Conservation (phyloP, 768 basidiomycete genomes). For the Leccinum longicurvipes region DNA sequence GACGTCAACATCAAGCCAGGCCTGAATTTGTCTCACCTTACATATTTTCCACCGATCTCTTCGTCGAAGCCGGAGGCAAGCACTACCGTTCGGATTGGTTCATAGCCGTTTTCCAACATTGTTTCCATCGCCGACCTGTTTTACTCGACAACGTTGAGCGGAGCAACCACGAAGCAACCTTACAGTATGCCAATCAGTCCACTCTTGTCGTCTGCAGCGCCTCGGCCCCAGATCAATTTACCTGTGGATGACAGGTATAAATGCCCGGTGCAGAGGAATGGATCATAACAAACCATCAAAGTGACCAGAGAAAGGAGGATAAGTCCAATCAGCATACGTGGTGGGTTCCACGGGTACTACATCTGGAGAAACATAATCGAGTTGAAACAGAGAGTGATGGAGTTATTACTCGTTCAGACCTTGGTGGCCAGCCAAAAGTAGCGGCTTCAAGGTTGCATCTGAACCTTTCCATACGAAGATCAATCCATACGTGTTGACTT, state of each 20-base stretch:
- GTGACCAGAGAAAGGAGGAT: constrained; percentile 62
- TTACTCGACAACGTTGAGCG: not conserved
- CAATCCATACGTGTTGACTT: constrained; percentile 61
- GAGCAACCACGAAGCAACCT: not conserved
- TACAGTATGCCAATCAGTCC: constrained; percentile 68
- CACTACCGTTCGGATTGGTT: constrained; percentile 60
- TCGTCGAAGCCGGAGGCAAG: constrained; percentile 77
- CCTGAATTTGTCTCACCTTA: constrained; percentile 16
- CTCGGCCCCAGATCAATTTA: constrained; percentile 48
- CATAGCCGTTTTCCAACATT: constrained; percentile 58
- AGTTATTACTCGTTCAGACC: constrained; percentile 31
- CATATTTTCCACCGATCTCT: constrained; percentile 54
- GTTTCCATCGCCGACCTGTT: constrained; percentile 56
- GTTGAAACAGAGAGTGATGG: not conserved
- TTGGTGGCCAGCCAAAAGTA: constrained; percentile 53
- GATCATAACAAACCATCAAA: constrained; percentile 44
- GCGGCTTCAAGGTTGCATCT: constrained; percentile 47
- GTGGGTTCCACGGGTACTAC: constrained; percentile 64
- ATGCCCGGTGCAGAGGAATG: not conserved
- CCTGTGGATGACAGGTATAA: constrained; percentile 18
- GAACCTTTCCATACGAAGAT: constrained; percentile 58
- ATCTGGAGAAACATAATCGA: constrained; percentile 35
- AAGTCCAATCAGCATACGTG: constrained; percentile 53
- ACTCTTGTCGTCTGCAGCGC: constrained; percentile 57
- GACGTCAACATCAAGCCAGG: not conserved